Conservation (phyloP, 2,329 filamentous ascomycete species). For the Fonsecaea pugnacius region DNA sequence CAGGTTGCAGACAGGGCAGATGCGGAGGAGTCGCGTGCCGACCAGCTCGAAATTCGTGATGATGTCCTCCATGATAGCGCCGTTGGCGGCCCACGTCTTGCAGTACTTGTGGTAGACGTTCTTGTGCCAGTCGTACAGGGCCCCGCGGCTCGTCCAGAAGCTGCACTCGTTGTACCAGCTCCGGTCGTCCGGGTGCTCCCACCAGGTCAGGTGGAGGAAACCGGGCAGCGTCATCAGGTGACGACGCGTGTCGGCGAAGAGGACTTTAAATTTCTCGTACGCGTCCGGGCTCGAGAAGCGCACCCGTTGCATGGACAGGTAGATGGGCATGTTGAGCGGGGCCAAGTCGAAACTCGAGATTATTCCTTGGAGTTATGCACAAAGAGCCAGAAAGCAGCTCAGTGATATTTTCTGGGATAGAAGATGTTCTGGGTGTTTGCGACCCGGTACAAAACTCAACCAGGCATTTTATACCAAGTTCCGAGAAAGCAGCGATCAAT, state of each 20-base stretch:
- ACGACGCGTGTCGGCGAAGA: constrained; percentile 29
- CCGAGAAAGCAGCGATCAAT: too few species aligned
- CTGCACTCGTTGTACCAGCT: constrained; percentile 32
- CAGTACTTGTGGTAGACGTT: constrained; percentile 30
- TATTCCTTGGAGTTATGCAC: too few species aligned
- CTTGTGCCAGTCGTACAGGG: constrained; percentile 31
- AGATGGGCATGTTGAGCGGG: constrained; percentile 23
- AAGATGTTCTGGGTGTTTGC: neutral
- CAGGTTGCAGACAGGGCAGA: constrained; percentile 27
- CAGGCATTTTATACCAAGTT: neutral
- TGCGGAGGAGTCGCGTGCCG: constrained; percentile 27
- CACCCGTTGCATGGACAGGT: constrained; percentile 28
- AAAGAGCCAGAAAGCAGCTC: too few species aligned
- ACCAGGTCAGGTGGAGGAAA: constrained; percentile 31
- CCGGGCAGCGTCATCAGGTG: constrained; percentile 27
- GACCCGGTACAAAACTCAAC: neutral
- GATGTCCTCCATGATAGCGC: constrained; percentile 30
- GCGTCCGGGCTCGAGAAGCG: constrained; percentile 31
- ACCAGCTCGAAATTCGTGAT: constrained; percentile 32
- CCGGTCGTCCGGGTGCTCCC: constrained; percentile 30
- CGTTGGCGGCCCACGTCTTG: constrained; percentile 31
- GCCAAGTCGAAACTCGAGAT: too few species aligned
- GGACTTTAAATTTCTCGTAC: constrained; percentile 31
- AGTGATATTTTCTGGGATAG: neutral
- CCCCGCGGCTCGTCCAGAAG: constrained; percentile 31